Evolutionary conservation across 2,329 filamentous ascomycete genomes (phyloP).

Genomic region (Aspergillus fijiensis): DNA sequence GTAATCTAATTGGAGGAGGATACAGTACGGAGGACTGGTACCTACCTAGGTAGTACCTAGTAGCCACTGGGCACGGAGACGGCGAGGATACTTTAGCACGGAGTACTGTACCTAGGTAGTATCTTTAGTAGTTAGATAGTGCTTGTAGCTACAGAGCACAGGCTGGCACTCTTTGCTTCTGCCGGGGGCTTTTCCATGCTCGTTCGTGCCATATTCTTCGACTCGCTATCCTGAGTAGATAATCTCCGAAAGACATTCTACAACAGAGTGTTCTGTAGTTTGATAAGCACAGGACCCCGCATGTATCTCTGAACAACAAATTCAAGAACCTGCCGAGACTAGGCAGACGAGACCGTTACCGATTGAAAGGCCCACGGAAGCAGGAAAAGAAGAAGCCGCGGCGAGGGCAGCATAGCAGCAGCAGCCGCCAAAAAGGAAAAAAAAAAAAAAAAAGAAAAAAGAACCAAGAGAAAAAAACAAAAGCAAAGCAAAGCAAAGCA

Average conservation of each 20-base stretch:
- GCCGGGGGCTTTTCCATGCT: background rate
- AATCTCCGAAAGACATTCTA: background rate
- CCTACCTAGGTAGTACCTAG: too few relatives aligned
- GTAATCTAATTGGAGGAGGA: constrained; percentile 8
- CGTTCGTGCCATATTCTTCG: too few relatives aligned
- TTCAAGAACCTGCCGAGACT: too few relatives aligned
- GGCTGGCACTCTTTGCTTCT: background rate
- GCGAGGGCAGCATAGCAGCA: background rate
- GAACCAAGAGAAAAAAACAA: background rate
- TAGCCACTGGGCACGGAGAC: background rate
- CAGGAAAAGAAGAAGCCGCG: background rate
- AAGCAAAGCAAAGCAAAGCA: background rate
- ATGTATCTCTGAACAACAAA: too few relatives aligned
- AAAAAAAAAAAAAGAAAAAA: background rate
- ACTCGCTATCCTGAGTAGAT: background rate
- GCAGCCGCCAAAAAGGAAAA: background rate
- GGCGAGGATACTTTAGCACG: background rate
- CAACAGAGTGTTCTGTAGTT: too few relatives aligned
- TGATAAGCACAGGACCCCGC: too few relatives aligned
- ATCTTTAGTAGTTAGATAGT: too few relatives aligned
- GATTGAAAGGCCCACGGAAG: constrained; percentile 3
- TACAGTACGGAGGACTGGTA: background rate
- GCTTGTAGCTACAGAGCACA: too few relatives aligned
- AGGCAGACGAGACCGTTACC: background rate
- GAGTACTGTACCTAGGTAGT: too few relatives aligned